These are phyloP conservation scores for Xylaria sp. DNA, from an alignment of 2,329 filamentous ascomycete genomes.

Conservation along the genomic window DNA sequence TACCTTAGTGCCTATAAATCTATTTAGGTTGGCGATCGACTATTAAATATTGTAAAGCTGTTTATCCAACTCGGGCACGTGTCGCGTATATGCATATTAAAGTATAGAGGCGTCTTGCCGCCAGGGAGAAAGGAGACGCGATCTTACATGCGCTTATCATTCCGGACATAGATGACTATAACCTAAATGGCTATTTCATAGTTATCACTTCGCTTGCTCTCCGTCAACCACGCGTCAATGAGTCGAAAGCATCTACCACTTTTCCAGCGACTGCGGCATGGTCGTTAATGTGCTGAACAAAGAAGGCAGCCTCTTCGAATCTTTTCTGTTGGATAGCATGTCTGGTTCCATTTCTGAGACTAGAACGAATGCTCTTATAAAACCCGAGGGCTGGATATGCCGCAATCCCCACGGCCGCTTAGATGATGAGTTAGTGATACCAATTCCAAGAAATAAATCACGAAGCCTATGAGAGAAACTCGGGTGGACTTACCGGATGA, in stretches of 20 bases:
- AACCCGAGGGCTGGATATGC: background rate
- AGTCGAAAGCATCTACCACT: background rate
- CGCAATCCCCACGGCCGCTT: background rate
- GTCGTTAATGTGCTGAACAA: background rate
- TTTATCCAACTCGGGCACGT: no score
- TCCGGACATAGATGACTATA: no score
- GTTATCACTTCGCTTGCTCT: no score
- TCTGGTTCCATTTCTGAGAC: background rate
- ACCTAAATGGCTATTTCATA: no score
- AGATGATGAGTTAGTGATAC: background rate
- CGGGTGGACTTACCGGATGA: background rate
- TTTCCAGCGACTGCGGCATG: background rate
- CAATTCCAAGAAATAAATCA: background rate
- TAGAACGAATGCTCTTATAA: background rate
- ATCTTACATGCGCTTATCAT: no score
- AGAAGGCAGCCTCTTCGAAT: background rate
- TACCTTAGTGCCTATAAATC: no score
- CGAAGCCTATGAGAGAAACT: background rate
- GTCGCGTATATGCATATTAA: no score
- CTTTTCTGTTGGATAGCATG: background rate
- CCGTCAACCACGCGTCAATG: background rate
- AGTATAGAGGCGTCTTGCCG: no score
- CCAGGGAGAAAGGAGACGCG: no score
- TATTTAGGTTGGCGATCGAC: no score
- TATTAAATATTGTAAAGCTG: no score